A percentile compares a stretch with the other conserved stretches of the same genome.
Evolutionary conservation across 352 stramenopile genomes (phyloP).

Genomic region (Phytopythium vexans): DNA sequence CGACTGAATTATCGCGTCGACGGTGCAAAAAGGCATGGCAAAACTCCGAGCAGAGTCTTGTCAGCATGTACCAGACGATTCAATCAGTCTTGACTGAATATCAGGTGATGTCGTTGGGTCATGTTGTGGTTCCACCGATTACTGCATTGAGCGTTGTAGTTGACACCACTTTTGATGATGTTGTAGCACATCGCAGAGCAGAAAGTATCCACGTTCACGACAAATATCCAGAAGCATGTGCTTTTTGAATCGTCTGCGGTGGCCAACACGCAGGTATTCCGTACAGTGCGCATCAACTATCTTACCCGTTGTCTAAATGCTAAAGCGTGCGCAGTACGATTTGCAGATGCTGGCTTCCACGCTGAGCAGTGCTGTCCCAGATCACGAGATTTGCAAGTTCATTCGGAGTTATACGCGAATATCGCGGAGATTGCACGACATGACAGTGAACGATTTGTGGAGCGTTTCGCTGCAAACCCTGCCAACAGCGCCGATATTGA

Average conservation of each 20-base stretch:
- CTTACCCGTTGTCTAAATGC: background rate
- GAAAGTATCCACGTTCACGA: conserved; percentile 63
- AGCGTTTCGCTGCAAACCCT: conserved; percentile 26
- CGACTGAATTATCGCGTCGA: conserved; percentile 49
- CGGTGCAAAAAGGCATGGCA: conserved; percentile 68
- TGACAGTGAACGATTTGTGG: conserved; percentile 74
- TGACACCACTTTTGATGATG: background rate
- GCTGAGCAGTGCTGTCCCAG: conserved; percentile 69
- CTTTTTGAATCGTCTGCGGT: conserved; percentile 81
- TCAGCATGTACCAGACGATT: conserved; percentile 65
- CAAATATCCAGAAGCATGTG: conserved; percentile 79
- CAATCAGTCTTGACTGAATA: conserved; percentile 79
- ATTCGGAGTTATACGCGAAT: conserved; percentile 35
- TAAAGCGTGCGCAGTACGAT: conserved; percentile 53
- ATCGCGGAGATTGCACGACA: conserved; percentile 18
- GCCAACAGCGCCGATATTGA: conserved; percentile 38
- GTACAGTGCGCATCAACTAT: background rate
- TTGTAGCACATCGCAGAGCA: conserved; percentile 77
- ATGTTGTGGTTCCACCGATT: background rate
- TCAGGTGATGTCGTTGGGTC: conserved; percentile 34
- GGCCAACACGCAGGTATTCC: conserved; percentile 71
- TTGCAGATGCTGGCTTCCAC: conserved; percentile 77
- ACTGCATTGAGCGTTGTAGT: background rate
- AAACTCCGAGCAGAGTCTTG: conserved; percentile 50
- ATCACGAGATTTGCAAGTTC: conserved; percentile 68